Percentiles rank a stretch among this genome's conserved stretches.
Evolutionary conservation across 371 early-diverging fungal genomes (phyloP).

Genomic region (Actinomucor elegans): DNA sequence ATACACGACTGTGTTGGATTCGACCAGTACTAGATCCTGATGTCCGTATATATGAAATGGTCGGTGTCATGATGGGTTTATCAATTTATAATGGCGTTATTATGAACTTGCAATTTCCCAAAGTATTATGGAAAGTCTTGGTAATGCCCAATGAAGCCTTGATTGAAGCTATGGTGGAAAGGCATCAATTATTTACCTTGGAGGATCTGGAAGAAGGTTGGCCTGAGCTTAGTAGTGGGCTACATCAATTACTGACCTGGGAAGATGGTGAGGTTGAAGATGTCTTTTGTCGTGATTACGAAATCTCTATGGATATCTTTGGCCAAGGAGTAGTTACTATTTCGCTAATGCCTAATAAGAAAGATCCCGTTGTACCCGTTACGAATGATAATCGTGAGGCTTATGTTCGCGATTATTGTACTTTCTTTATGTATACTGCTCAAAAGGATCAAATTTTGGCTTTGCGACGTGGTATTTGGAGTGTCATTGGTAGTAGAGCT

Average conservation of each 20-base stretch:
- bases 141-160: constrained; percentile 45
- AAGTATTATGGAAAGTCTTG: constrained; percentile 77
- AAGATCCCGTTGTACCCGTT: constrained; percentile 60
- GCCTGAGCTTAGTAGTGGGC: constrained; percentile 64
- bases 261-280: constrained; percentile 78
- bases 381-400: constrained; percentile 73
- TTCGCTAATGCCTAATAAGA: constrained; percentile 71
- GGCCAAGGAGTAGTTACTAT: constrained; percentile 67
- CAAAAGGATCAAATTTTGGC: constrained; percentile 69
- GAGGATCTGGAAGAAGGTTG: constrained; percentile 57
- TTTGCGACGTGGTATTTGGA: constrained; percentile 68
- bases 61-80: constrained; percentile 91
- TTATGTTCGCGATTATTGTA: constrained; percentile 78
- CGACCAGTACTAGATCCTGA: constrained; percentile 57
- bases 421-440: constrained; percentile 61
- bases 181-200: constrained; percentile 45
- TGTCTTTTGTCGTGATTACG: constrained; percentile 84
- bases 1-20: constrained; percentile 81
- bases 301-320: constrained; percentile 71
- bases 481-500: constrained; percentile 67
- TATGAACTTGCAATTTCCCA: constrained; percentile 89
- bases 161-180: constrained; percentile 27
- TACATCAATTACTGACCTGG: constrained; percentile 75
- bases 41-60: constrained; percentile 74
- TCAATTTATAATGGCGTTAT: constrained; percentile 93